These are phyloP conservation scores for Nothomitra cinnamomea DNA, from an alignment of 2,329 filamentous ascomycete genomes.

Conservation along the genomic window DNA sequence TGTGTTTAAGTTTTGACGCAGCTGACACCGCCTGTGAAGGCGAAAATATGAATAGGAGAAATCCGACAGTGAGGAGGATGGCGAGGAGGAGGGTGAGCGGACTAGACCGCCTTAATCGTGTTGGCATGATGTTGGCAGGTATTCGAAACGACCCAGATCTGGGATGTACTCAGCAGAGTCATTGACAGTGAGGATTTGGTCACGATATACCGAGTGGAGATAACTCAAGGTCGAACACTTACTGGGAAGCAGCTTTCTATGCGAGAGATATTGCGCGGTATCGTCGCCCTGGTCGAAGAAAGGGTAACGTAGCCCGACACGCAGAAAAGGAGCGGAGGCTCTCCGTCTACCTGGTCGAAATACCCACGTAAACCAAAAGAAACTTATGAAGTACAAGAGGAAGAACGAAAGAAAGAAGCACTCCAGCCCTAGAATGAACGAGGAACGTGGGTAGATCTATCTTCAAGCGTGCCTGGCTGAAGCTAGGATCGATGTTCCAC, in stretches of 20 bases:
- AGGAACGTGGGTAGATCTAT: too few relatives aligned
- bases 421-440: not conserved
- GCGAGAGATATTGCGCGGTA: not conserved
- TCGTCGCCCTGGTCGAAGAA: not conserved
- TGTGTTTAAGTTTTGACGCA: constrained; percentile 31
- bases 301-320: not conserved
- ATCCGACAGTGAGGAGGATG: constrained; percentile 12
- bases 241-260: not conserved
- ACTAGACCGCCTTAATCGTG: constrained; percentile 14
- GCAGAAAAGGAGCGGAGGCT: not conserved
- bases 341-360: not conserved
- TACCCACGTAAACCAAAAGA: constrained; percentile 1
- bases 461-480: too few relatives aligned
- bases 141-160: too few relatives aligned
- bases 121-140: constrained; percentile 6
- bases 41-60: constrained; percentile 45
- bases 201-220: not conserved
- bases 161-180: too few relatives aligned
- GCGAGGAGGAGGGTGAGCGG: constrained; percentile 13
- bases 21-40: constrained; percentile 32
- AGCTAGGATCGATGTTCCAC: too few relatives aligned
- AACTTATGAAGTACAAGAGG: not conserved
- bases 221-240: too few relatives aligned
- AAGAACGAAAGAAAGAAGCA: not conserved
- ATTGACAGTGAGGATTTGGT: too few relatives aligned